Evolutionary conservation across 2,329 filamentous ascomycete species (phyloP), one percentile per base, ranked within the genome.

Genomic region (Sporothrix phasma): DNA sequence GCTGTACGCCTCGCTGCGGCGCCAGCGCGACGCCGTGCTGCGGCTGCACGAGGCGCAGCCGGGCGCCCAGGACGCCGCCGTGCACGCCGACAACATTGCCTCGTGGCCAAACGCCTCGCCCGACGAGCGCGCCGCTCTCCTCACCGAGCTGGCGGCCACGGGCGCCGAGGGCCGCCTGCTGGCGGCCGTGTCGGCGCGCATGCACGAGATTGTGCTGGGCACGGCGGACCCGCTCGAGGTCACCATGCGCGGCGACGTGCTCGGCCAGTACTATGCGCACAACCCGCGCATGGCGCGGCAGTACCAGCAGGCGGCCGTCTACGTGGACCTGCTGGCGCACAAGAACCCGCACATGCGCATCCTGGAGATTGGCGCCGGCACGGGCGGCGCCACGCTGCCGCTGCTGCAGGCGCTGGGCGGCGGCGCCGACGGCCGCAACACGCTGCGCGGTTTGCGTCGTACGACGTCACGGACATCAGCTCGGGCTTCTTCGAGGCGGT

Each of bases 401-500:
- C 43, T 69, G 49, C 37, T 73, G 19, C 64, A 64, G 2, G 46
- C 64, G 2, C 66, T 68, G 11, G 67, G 65, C 1, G 46, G 66
- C 3, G 46, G 41, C 7, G 62, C 19, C 29, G 61, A 61, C 49
- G 62, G 43, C 39, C 5, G 7, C 31, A 53, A 58, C 26, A 58
- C 51, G 2, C 59, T 54, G 15, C 34, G 3, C 63, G 64, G n/a
- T 62, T 69, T 22, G 17, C 37, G 1, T 49, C 56, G 11, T 81
- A 79, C 66, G 76, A 74, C 3, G 80, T 73, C 68, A 80, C 79
- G 0, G 77, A 80, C 64, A 74, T 77, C 22, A 74, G 73, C 2
- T 63, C 71, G 3, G 73, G 72, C 17, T 76, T 76, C 69, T 78
- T 80, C 49, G 73, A 75, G 24, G 66, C 70, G 1, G 74, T 74